Conservation (phyloP, 139 green algal genomes). For the Chlorella vulgaris region DNA sequence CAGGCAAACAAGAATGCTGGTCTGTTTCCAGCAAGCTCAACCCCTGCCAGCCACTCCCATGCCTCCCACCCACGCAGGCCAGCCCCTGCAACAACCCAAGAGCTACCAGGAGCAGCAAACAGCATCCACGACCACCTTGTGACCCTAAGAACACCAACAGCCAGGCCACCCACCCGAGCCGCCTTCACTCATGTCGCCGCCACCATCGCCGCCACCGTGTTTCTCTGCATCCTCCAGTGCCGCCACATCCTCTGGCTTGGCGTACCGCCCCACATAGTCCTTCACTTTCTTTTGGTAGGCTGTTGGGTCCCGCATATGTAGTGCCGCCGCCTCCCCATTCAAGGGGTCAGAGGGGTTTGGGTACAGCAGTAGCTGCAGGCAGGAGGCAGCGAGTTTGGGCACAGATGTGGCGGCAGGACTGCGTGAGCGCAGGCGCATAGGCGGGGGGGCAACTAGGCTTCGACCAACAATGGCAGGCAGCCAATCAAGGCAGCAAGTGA, state of each 20-base stretch:
- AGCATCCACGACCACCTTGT: not conserved
- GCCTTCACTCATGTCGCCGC: constrained; percentile 54
- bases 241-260: constrained; percentile 57
- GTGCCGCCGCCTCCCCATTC: constrained; percentile 96
- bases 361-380: constrained; percentile 95
- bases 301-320: constrained; percentile 96
- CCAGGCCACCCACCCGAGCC: constrained; percentile 27
- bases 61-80: not conserved
- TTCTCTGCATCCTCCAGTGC: constrained; percentile 8
- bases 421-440: not conserved
- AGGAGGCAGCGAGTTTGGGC: not conserved
- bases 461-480: not conserved
- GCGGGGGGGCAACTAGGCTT: too few species aligned
- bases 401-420: not conserved
- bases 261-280: constrained; percentile 79
- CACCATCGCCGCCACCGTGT: constrained; percentile 37
- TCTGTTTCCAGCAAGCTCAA: not conserved
- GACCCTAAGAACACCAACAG: not conserved
- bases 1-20: not conserved
- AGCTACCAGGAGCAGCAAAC: not conserved
- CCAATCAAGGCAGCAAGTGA: not conserved
- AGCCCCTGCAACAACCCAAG: too few species aligned
- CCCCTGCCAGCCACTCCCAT: too few species aligned
- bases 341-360: constrained; percentile 97
- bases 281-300: constrained; percentile 85